Base-by-base conservation (phyloP, 2,329 filamentous ascomycete species). In the Epichloe typhina region DNA sequence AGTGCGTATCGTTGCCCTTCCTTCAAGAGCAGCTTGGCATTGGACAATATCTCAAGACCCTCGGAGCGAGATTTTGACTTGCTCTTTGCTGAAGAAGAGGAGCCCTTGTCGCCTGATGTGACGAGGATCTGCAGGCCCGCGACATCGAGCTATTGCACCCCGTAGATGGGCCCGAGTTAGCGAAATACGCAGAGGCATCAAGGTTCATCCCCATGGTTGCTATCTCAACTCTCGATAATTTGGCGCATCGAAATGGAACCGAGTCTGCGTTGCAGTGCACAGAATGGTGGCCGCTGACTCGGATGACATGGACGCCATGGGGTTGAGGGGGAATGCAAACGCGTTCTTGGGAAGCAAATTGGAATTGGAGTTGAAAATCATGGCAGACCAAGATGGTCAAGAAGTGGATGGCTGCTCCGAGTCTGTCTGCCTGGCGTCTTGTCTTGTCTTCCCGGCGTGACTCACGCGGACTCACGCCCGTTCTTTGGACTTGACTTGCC, bases 1-100 rank as follows among this genome's bases (percentile, higher is more conserved):
- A 94, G 71, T 0, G 86, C 87, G 71, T 94, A 94, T 54, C 85
- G 76, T 44, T 81, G 73, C 0, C 85, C 83, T 47, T 82, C 78
- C 56, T 91, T 86, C 3, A 94, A 68, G 23, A 82, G 78, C 37
- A 94, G 67, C 51, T 81, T 82, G 1, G 84, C 84, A 62, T 84
- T 79, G 9, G 72, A 72, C 3, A 94, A 71, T 5, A 94, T 77
- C 62, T 93, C 87, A n/a, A 74, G 66, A 9, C 74, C 75, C 4
- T 73, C 69, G 11, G 60, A 55, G 43, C 62, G 72, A 37, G 58
- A 71, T 64, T 60, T 75, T 54, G 59, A 64, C 59, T 77, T 83
- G 31, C 68, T 69, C 61, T 80, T 82, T 50, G 65, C 62, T 3
- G 64, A 59, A 54, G 75, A 72, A 5, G 64, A 60, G 8, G 54